Evolutionary conservation across 352 stramenopile genomes (phyloP), one percentile per base, ranked within the genome.

Genomic region (Pseudoperonospora humuli): DNA sequence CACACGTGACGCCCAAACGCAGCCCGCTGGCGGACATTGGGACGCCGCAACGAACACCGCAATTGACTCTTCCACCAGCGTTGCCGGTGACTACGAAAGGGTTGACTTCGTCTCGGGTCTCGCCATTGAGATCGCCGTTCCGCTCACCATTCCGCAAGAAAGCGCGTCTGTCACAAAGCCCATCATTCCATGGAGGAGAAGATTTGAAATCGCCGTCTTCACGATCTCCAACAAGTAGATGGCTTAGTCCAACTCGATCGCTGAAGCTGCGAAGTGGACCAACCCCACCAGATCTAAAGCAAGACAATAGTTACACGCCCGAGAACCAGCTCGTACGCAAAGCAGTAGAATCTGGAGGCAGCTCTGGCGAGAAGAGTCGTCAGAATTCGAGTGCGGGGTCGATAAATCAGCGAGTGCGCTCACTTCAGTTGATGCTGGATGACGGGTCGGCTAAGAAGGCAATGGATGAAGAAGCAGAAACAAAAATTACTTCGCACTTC

Each of bases 101-200:
- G 2, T 49, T 66, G 7, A 61, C 64, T 21, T 70, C 60, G 23
- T 59, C 48, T 37, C 15, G 57, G 26, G 5, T 39, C 15, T 68
- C 58, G n/a, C 49, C 75, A 1, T 64, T 77, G 27, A 77, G 79
- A 27, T 92, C 80, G 6, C 74, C 74, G 5, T 90, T 83, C 38
- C 69, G 76, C 9, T 88, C 77, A 13, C 74, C 80, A 7, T 87
- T 90, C 49, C 62, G 73, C 14, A 90, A 90, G 64, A 86, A 83
- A 44, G 34, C 63, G 7, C 61, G 67, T 18, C 61, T 67, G 8
- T 59, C 64, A 0, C 21, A 41, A 15, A 70, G 64, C 19, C 67
- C 70, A 4, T 59, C 54, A 3, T n/a, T n/a, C n/a, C 58, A 36
- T 39, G 46, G 35, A 20, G 5, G 46, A 14, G 20, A 14, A 0